phyloP scores from a whole-genome alignment of 2,329 filamentous ascomycete species.

The Fusarium nodosum region DNA sequence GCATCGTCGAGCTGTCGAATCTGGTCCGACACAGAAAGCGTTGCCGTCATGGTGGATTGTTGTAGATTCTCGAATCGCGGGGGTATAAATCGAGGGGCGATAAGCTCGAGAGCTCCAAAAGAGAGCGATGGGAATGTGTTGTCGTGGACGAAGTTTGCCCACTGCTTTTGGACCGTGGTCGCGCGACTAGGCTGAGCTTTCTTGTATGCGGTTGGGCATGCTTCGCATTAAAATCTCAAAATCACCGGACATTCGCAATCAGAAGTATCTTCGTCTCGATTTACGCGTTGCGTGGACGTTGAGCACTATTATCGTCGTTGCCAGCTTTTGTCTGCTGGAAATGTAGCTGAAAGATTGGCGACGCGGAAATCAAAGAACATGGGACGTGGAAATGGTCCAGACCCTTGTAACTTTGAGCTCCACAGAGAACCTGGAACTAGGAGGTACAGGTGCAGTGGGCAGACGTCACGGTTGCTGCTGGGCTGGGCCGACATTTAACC shows the following conservation, averaged over 20 bases:
- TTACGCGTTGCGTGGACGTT: slow-evolving; percentile 12
- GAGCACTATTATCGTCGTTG: slow-evolving; percentile 26
- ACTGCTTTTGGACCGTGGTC: slow-evolving; percentile 45
- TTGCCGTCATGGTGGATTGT: slow-evolving; percentile 63
- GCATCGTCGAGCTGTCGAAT: slow-evolving; percentile 91
- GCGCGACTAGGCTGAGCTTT: slow-evolving; percentile 53
- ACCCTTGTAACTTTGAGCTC: slow-evolving; percentile 45
- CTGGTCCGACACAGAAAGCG: slow-evolving; percentile 77
- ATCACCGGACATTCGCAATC: slow-evolving; percentile 22
- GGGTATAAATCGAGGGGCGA: slow-evolving; percentile 4
- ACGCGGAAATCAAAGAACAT: slow-evolving; percentile 46
- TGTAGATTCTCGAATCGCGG: slow-evolving; percentile 23
- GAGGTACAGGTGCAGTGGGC: slow-evolving; percentile 30
- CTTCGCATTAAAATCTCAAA: slow-evolving; percentile 46
- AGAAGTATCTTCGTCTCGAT: slow-evolving; percentile 5
- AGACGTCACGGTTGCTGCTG: slow-evolving; percentile 35
- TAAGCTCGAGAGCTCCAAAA: slow-evolving; percentile 27
- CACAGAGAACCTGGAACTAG: slow-evolving; percentile 34
- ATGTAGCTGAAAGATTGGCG: slow-evolving; percentile 45
- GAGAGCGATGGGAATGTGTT: slow-evolving; percentile 20
- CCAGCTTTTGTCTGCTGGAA: slow-evolving; percentile 23
- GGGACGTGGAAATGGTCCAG: slow-evolving; percentile 42
- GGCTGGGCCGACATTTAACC: slow-evolving; percentile 48
- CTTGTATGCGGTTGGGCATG: slow-evolving; percentile 48
- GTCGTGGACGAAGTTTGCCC: slow-evolving; percentile 40